Evolutionary conservation across 2,329 filamentous ascomycete species (phyloP).

Genomic region (Aspergillus spinulosporus): DNA sequence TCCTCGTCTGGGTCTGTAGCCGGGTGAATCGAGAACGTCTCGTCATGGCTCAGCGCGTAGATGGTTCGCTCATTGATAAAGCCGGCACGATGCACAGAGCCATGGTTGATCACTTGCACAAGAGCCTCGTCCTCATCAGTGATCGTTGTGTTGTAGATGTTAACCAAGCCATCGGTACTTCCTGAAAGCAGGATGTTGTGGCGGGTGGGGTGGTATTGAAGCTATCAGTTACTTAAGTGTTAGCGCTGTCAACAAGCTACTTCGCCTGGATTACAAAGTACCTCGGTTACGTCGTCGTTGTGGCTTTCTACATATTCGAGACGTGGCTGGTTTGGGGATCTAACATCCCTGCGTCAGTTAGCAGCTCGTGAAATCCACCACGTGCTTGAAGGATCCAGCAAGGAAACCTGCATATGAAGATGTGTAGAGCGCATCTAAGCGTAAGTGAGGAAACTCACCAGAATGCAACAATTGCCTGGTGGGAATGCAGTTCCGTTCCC

Average conservation of each 20-base stretch:
- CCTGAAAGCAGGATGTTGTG: constrained; percentile 58
- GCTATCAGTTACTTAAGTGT: constrained; percentile 26
- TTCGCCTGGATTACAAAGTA: constrained; percentile 28
- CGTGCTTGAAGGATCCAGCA: neutral
- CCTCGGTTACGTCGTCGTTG: constrained; percentile 62
- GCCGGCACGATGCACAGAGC: constrained; percentile 62
- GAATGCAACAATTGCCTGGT: constrained; percentile 44
- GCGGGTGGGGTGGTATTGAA: constrained; percentile 55
- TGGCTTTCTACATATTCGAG: constrained; percentile 50
- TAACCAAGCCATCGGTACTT: constrained; percentile 63
- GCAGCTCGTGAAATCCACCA: constrained; percentile 17
- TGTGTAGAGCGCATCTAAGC: neutral
- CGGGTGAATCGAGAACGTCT: constrained; percentile 60
- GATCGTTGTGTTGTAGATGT: constrained; percentile 60
- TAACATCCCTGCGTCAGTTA: constrained; percentile 45
- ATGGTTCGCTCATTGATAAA: constrained; percentile 56
- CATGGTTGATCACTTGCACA: constrained; percentile 63
- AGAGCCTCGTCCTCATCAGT: constrained; percentile 63
- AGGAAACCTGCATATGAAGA: neutral
- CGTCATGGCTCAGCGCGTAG: constrained; percentile 63
- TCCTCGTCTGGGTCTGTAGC: constrained; percentile 53
- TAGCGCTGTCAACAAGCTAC: neutral
- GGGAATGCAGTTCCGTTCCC: constrained; percentile 55
- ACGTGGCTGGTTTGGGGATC: constrained; percentile 37
- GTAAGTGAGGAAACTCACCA: constrained; percentile 41